These are phyloP conservation scores for Phialophora expanda DNA, from an alignment of 2,329 filamentous ascomycete species.

Conservation along the genomic window DNA sequence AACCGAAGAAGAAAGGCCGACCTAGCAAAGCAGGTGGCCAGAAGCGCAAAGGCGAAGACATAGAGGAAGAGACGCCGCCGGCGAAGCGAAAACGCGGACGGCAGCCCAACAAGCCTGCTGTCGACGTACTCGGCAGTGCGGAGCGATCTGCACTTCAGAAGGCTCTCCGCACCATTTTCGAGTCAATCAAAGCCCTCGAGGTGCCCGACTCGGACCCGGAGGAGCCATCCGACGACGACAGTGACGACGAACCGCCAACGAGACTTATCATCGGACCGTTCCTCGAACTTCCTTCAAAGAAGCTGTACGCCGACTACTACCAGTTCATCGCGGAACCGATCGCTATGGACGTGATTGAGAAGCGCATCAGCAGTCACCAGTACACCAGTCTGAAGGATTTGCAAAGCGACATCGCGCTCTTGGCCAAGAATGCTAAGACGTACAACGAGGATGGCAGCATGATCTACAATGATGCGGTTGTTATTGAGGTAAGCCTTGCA, in stretches of 20 bases:
- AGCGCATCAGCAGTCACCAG: slow-evolving; percentile 94
- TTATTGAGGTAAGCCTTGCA: slow-evolving; percentile 76
- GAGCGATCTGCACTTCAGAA: slow-evolving; percentile 79
- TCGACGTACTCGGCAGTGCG: slow-evolving; percentile 67
- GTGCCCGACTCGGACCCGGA: slow-evolving; percentile 67
- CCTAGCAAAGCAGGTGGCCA: slow-evolving; percentile 74
- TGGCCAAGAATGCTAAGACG: slow-evolving; percentile 89
- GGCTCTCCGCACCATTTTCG: slow-evolving; percentile 76
- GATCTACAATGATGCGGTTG: slow-evolving; percentile 87
- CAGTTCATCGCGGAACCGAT: slow-evolving; percentile 90
- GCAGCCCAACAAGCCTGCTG: slow-evolving; percentile 69
- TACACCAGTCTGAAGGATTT: slow-evolving; percentile 83
- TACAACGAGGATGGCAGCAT: slow-evolving; percentile 97
- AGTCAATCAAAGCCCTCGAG: slow-evolving; percentile 81
- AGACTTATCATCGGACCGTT: slow-evolving; percentile 93
- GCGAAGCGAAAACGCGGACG: slow-evolving; percentile 78
- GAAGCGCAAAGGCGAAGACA: slow-evolving; percentile 83
- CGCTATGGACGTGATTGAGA: slow-evolving; percentile 92
- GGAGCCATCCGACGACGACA: slow-evolving; percentile 56
- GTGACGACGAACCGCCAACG: slow-evolving; percentile 61
- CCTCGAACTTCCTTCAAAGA: slow-evolving; percentile 85
- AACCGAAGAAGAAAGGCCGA: slow-evolving; percentile 72
- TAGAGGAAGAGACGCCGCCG: slow-evolving; percentile 75
- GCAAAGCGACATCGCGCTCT: slow-evolving; percentile 77
- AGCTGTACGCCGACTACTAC: slow-evolving; percentile 94